phyloP scores from a whole-genome alignment of 2,329 filamentous ascomycete species.

The Xylariaceae sp. region DNA sequence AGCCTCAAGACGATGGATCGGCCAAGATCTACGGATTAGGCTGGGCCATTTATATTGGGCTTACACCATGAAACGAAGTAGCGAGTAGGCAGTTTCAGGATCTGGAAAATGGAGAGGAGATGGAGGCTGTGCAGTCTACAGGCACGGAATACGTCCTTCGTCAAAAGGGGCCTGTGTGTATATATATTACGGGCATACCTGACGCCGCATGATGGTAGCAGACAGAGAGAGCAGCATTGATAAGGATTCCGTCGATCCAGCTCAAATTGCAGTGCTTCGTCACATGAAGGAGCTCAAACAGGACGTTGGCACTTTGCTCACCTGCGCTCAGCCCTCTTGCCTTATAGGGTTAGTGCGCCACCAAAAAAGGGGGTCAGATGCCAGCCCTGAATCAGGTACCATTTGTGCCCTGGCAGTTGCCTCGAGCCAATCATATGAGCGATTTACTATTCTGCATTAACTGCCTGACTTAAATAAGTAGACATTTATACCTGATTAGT shows the following conservation, averaged over 20 bases:
- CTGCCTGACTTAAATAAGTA: no score
- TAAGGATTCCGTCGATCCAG: neutral
- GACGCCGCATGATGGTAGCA: no score
- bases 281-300: neutral
- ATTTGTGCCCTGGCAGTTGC: neutral
- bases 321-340: no score
- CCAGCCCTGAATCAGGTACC: neutral
- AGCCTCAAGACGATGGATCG: neutral
- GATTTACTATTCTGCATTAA: no score
- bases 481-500: no score
- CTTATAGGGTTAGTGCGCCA: neutral
- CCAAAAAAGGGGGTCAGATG: neutral
- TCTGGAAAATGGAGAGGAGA: neutral
- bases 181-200: no score
- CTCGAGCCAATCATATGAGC: neutral
- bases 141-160: neutral
- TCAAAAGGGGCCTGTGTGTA: neutral
- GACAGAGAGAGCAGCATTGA: neutral
- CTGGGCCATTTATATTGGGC: neutral
- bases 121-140: neutral
- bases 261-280: neutral
- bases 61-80: neutral
- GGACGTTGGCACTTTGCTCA: no score
- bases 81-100: neutral
- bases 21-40: neutral